Evolutionary conservation across 805 yeast species (phyloP).

Genomic region (Cyberlindnera lachancei): DNA sequence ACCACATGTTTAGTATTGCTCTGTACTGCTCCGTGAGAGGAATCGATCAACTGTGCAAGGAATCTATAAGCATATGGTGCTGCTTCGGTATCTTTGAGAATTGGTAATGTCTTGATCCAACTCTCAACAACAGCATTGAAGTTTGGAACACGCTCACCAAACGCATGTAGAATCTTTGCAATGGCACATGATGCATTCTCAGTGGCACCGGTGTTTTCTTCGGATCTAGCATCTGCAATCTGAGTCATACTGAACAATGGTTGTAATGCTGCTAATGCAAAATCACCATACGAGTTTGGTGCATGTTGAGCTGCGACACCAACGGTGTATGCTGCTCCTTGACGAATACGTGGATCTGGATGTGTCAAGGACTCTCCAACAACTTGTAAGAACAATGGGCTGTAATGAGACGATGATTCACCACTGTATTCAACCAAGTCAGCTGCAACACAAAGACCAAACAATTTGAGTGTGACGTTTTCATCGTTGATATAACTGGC

Average conservation of each 20-base stretch:
- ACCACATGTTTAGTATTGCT: slow-evolving; percentile 53
- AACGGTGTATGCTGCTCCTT: slow-evolving; percentile 76
- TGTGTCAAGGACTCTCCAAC: slow-evolving; percentile 62
- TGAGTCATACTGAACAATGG: slow-evolving; percentile 65
- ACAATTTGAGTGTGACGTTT: slow-evolving; percentile 59
- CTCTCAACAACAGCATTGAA: slow-evolving; percentile 54
- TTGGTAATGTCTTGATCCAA: slow-evolving; percentile 82
- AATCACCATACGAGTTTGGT: slow-evolving; percentile 52
- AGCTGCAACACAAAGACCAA: slow-evolving; percentile 73
- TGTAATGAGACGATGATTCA: slow-evolving; percentile 52
- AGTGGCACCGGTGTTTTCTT: slow-evolving; percentile 78
- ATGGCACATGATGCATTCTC: slow-evolving; percentile 80
- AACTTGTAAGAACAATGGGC: slow-evolving; percentile 55
- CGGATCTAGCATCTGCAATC: slow-evolving; percentile 78
- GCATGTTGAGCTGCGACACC: slow-evolving; percentile 86
- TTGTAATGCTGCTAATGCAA: slow-evolving; percentile 63
- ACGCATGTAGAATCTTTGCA: slow-evolving; percentile 70
- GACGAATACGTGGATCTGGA: slow-evolving; percentile 68
- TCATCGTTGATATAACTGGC: slow-evolving; percentile 56
- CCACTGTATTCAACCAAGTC: slow-evolving; percentile 81
- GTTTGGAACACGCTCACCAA: slow-evolving; percentile 52
- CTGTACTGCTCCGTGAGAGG: slow-evolving; percentile 51
- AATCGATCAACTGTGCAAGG: slow-evolving; percentile 62
- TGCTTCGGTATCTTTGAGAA: slow-evolving; percentile 77
- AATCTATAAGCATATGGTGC: slow-evolving; percentile 80